Evolutionary conservation across 2,329 filamentous ascomycete genomes (phyloP).

Genomic region (Epichloe gansuensis): DNA sequence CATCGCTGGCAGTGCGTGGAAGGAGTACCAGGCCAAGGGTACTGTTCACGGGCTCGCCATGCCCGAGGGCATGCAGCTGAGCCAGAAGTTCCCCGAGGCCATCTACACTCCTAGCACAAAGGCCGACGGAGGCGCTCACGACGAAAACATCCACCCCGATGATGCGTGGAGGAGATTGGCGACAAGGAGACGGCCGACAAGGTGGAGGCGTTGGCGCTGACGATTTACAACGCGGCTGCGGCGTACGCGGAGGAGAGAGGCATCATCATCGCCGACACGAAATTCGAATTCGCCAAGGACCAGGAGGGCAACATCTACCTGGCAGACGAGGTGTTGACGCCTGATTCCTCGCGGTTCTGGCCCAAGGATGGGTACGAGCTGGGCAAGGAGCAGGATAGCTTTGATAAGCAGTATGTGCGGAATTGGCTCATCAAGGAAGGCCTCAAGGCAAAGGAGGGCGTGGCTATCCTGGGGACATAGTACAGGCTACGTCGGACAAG

Average conservation of each 20-base stretch:
- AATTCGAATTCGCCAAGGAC: slow-evolving; percentile 36
- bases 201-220: slow-evolving; percentile 20
- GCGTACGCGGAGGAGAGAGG: slow-evolving; percentile 42
- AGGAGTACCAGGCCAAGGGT: slow-evolving; percentile 56
- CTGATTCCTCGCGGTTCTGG: slow-evolving; percentile 82
- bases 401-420: slow-evolving; percentile 77
- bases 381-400: slow-evolving; percentile 67
- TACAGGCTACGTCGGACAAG: slow-evolving; percentile 8
- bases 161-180: slow-evolving; percentile 36
- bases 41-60: slow-evolving; percentile 71
- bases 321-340: slow-evolving; percentile 77
- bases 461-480: slow-evolving; percentile 45
- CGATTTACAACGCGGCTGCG: slow-evolving; percentile 33
- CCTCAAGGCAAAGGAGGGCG: slow-evolving; percentile 40
- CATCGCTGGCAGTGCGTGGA: slow-evolving; percentile 76
- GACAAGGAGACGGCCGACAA: slow-evolving; percentile 19
- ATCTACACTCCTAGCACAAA: slow-evolving; percentile 68
- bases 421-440: slow-evolving; percentile 69
- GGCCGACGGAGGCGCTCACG: slow-evolving; percentile 63
- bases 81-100: slow-evolving; percentile 54
- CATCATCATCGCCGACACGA: slow-evolving; percentile 29
- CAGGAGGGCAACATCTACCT: slow-evolving; percentile 34
- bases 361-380: slow-evolving; percentile 49
- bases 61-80: slow-evolving; percentile 56
- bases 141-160: slow-evolving; percentile 75